These are phyloP conservation scores for Rutstroemia sp. DNA, from an alignment of 2,329 filamentous ascomycete genomes.

Conservation along the genomic window DNA sequence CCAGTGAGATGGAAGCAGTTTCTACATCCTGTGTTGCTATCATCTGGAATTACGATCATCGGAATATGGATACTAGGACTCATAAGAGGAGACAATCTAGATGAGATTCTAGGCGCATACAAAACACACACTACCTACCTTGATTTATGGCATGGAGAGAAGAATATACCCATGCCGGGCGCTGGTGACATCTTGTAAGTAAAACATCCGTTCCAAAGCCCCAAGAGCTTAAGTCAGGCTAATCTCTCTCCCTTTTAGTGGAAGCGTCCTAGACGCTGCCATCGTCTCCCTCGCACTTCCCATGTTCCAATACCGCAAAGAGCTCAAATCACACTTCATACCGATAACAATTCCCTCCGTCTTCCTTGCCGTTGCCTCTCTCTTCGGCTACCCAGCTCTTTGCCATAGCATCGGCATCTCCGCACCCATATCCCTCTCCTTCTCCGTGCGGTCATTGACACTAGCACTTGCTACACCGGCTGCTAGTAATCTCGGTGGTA, in stretches of 20 bases:
- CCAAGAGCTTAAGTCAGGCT: not conserved
- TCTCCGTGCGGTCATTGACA: constrained; percentile 49
- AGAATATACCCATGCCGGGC: constrained; percentile 35
- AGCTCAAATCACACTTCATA: constrained; percentile 44
- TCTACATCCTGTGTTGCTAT: constrained; percentile 51
- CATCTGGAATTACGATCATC: constrained; percentile 45
- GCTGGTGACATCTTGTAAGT: constrained; percentile 46
- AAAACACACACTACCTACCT: constrained; percentile 46
- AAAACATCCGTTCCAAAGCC: not conserved
- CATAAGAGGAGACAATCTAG: constrained; percentile 35
- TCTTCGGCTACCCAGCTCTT: constrained; percentile 50
- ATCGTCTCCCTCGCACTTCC: constrained; percentile 53
- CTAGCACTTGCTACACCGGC: constrained; percentile 53
- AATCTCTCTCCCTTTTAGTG: constrained; percentile 6
- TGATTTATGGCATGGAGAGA: constrained; percentile 38
- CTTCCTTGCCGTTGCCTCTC: constrained; percentile 41
- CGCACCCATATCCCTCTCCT: constrained; percentile 44
- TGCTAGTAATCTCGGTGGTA: constrained; percentile 39
- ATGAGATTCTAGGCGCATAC: constrained; percentile 39
- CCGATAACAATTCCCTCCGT: constrained; percentile 48
- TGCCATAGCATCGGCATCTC: constrained; percentile 49
- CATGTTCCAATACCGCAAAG: constrained; percentile 53
- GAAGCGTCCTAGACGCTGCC: constrained; percentile 46
- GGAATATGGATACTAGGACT: constrained; percentile 46
- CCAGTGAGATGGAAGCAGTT: constrained; percentile 42